These are phyloP conservation scores for Hypoxylon intermedium DNA, from an alignment of 495 filamentous ascomycete species.

Conservation along the genomic window DNA sequence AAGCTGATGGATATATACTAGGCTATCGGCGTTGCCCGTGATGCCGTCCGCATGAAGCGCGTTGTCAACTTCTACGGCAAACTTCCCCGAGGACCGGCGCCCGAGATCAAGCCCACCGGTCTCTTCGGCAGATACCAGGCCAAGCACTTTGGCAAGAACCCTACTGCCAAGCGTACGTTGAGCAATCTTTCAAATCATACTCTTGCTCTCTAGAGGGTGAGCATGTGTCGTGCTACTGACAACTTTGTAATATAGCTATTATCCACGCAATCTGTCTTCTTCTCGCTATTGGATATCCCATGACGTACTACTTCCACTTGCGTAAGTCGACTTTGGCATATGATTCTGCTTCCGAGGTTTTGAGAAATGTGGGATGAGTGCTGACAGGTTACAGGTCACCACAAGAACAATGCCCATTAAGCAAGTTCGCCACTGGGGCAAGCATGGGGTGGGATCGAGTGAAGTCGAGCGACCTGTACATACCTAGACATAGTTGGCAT, in stretches of 20 bases:
- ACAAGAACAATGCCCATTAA: slow-evolving; percentile 99
- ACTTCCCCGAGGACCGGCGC: slow-evolving; percentile 87
- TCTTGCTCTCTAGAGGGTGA: neutral
- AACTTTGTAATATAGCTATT: slow-evolving; percentile 66
- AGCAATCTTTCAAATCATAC: slow-evolving; percentile 13
- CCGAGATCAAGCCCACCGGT: slow-evolving; percentile 78
- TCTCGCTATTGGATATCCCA: slow-evolving; percentile 82
- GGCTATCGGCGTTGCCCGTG: slow-evolving; percentile 89
- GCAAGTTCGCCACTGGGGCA: slow-evolving; percentile 19
- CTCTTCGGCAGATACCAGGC: slow-evolving; percentile 87
- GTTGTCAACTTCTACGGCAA: slow-evolving; percentile 98
- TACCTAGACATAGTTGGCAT: slow-evolving; percentile 46
- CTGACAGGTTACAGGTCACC: slow-evolving; percentile 73
- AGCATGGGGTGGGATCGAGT: slow-evolving; percentile 21
- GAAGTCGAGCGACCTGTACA: slow-evolving; percentile 51
- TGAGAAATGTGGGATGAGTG: neutral
- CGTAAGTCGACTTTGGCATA: slow-evolving; percentile 65
- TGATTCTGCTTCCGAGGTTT: too few species aligned
- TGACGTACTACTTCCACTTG: slow-evolving; percentile 99
- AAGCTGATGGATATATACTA: slow-evolving; percentile 54
- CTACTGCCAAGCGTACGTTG: slow-evolving; percentile 82
- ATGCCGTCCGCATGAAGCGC: slow-evolving; percentile 94
- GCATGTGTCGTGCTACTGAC: slow-evolving; percentile 38
- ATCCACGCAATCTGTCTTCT: slow-evolving; percentile 81
- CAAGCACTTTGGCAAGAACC: slow-evolving; percentile 93